Evolutionary conservation across 2,329 filamentous ascomycete species (phyloP), one percentile per base, ranked within the genome.

Genomic region (Fusarium stilboides): DNA sequence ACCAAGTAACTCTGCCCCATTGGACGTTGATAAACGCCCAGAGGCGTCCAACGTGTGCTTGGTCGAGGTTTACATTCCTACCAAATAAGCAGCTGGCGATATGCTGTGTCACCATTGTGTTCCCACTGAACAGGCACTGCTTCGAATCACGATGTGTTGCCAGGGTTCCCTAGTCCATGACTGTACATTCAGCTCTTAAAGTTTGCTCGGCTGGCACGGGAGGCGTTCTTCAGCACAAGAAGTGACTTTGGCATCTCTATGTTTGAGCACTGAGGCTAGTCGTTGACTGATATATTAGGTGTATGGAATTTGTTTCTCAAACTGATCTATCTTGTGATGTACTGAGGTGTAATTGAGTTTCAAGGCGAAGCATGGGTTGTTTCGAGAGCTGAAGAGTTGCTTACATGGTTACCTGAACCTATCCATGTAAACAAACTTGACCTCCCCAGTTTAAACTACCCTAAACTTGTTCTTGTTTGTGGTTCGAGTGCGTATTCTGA

Each of bases 141-240:
- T 26, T 22, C 34, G 31, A 28, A 43, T 44, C 22, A 24, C n/a
- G 34, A 43, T 45, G 22, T 26, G 67, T 70, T 70, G 67, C 60
- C 67, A 42, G 43, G 67, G 67, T 46, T 70, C 50, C 62, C 28
- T 19, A 19, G 36, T 61, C 55, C 51, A 62, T 61, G 46, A 57
- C 62, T 47, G 36, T 52, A 46, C 49, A 57, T 42, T 39, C 50
- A 49, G 42, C 62, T 57, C 31, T 34, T 31, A 49, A 37, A 37
- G 34, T 56, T 40, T 19, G 33, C 26, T 63, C 37, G 43, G 26
- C 33, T 47, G 45, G 31, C 31, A 49, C 39, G 49, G 33, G n/a
- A 37, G 50, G 57, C 55, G 37, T 65, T 65, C 61, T 53, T 65
- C 54, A 61, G 47, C 61, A 47, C 39, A 58, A 42, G 15, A 14